A percentile compares a stretch with the other conserved stretches of the same genome.
Conservation (phyloP, 202 grass and related monocot species). For the Brachypodium distachyon region DNA sequence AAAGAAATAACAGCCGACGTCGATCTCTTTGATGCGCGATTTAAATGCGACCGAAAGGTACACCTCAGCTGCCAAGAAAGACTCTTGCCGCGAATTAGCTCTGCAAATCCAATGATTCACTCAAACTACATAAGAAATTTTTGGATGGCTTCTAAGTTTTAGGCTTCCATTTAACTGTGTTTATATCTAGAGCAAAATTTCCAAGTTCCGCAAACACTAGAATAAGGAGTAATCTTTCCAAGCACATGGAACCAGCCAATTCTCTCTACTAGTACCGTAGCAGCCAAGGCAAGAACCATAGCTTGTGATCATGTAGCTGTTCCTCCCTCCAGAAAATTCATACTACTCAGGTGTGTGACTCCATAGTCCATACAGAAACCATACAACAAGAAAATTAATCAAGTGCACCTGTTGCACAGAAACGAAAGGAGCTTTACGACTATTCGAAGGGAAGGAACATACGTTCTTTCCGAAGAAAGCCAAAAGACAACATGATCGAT, state of each 20-base stretch:
- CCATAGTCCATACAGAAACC: not conserved
- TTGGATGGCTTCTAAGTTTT: not conserved
- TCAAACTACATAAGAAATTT: not conserved
- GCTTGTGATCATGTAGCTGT: not conserved
- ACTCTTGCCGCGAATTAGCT: not conserved
- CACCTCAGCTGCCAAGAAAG: not conserved
- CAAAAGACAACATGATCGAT: not conserved
- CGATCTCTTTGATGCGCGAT: too few species aligned
- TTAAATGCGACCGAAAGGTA: conserved; percentile 6
- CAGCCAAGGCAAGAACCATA: not conserved
- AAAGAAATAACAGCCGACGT: too few species aligned
- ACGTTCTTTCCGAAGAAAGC: not conserved
- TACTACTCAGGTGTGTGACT: not conserved
- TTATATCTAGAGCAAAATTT: not conserved
- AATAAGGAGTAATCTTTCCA: not conserved
- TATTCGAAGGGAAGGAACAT: not conserved
- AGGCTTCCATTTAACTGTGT: not conserved
- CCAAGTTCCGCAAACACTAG: not conserved
- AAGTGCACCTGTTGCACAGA: not conserved
- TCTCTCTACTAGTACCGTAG: not conserved
- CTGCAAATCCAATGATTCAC: not conserved
- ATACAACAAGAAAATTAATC: not conserved
- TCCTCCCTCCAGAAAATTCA: not conserved
- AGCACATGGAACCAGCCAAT: not conserved
- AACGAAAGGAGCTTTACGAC: not conserved